Conservation (phyloP, 2,329 filamentous ascomycete species). For the Trichothecium roseum region DNA sequence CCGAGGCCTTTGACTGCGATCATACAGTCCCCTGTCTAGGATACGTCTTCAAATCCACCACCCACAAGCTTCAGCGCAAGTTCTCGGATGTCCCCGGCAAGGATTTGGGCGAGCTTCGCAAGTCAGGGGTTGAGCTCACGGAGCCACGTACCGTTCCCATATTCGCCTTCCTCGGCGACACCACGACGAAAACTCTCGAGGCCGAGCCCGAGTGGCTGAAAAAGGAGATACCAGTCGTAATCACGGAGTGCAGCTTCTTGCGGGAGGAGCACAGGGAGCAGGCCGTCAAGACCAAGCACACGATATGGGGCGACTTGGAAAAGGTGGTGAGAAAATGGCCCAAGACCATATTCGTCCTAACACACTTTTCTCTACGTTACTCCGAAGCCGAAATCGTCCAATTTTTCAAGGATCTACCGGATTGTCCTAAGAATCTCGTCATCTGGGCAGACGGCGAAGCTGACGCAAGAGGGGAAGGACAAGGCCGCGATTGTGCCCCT, state of each 20-base stretch:
- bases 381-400: slow-evolving; percentile 24
- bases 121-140: slow-evolving; percentile 27
- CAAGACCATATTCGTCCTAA: slow-evolving; percentile 32
- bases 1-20: slow-evolving; percentile 32
- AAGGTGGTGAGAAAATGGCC: slow-evolving; percentile 30
- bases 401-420: slow-evolving; percentile 29
- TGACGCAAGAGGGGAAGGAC: background rate
- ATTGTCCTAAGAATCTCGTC: slow-evolving; percentile 31
- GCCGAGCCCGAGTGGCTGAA: slow-evolving; percentile 27
- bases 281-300: slow-evolving; percentile 36
- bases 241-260: slow-evolving; percentile 39
- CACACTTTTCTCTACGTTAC: slow-evolving; percentile 37
- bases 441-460: slow-evolving; percentile 33
- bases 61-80: slow-evolving; percentile 26
- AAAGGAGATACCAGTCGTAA: slow-evolving; percentile 31
- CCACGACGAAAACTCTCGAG: slow-evolving; percentile 28
- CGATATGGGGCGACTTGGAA: slow-evolving; percentile 34
- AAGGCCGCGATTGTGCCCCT: background rate
- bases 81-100: slow-evolving; percentile 22
- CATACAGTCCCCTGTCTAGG: slow-evolving; percentile 37
- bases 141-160: slow-evolving; percentile 25
- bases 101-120: slow-evolving; percentile 26
- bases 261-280: slow-evolving; percentile 30
- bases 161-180: slow-evolving; percentile 38
- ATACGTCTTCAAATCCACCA: slow-evolving; percentile 31